These are phyloP conservation scores for Bipolaris sorokiniana DNA, from an alignment of 2,329 filamentous ascomycete genomes.

Conservation along the genomic window DNA sequence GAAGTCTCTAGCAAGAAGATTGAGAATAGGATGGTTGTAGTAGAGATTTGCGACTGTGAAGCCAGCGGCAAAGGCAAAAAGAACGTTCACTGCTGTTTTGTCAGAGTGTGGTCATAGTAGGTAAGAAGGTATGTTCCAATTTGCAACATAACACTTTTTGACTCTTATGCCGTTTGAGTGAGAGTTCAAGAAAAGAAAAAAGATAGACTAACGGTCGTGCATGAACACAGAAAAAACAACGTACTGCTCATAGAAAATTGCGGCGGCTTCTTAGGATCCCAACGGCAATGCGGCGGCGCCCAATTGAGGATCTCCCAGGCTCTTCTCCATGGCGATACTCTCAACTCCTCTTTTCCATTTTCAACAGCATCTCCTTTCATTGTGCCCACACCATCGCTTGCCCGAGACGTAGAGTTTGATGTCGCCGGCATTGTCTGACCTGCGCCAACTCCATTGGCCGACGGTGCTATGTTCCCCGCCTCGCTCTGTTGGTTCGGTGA, in stretches of 20 bases:
- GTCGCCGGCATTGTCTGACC: background rate
- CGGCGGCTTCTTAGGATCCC: conserved; percentile 69
- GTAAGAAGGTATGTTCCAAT: background rate
- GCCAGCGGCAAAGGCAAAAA: conserved; percentile 71
- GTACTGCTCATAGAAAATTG: conserved; percentile 65
- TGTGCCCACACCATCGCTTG: background rate
- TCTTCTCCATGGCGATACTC: conserved; percentile 26
- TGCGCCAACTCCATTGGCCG: background rate
- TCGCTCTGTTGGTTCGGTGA: background rate
- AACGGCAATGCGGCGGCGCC: conserved; percentile 71
- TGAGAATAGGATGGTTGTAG: conserved; percentile 80
- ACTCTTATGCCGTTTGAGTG: background rate
- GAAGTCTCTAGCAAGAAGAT: conserved; percentile 75
- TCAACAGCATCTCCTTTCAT: background rate
- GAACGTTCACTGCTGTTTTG: conserved; percentile 61
- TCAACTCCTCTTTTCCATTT: background rate
- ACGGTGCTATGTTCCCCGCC: background rate
- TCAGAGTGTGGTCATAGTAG: background rate
- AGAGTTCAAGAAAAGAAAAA: background rate
- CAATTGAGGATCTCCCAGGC: conserved; percentile 55
- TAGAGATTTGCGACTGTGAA: conserved; percentile 84
- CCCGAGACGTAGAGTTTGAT: background rate
- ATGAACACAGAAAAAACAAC: background rate
- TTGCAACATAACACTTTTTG: background rate
- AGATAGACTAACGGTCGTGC: background rate